Conservation (phyloP, 352 stramenopile species). For the Globisporangium alternatum region DNA sequence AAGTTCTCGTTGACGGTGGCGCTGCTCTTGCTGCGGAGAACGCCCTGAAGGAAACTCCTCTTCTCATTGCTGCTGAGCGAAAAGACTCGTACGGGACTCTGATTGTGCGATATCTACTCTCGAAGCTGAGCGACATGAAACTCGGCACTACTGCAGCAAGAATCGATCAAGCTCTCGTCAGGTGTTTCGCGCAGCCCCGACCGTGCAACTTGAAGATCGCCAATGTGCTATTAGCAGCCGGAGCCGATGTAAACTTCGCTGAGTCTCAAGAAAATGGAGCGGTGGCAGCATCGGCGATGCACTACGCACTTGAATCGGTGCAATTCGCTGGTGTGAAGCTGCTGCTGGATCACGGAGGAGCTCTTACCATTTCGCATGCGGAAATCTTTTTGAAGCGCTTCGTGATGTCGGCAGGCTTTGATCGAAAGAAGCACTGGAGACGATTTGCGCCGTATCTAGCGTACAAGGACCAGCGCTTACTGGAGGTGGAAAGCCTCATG, state of each 20-base stretch:
- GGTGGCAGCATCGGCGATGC: constrained; percentile 26
- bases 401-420: constrained; percentile 5
- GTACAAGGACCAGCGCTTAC: constrained; percentile 25
- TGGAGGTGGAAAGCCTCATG: constrained; percentile 48
- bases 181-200: constrained; percentile 32
- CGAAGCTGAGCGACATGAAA: constrained; percentile 7
- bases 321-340: constrained; percentile 39
- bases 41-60: constrained; percentile 23
- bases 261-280: neutral
- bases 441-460: constrained; percentile 35
- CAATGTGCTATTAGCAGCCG: constrained; percentile 34
- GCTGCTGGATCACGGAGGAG: constrained; percentile 38
- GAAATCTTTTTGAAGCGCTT: constrained; percentile 39
- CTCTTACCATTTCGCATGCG: constrained; percentile 22
- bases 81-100: constrained; percentile 34
- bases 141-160: constrained; percentile 6
- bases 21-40: constrained; percentile 33
- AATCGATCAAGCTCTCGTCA: constrained; percentile 33
- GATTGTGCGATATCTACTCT: constrained; percentile 34
- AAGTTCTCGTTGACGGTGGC: constrained; percentile 37
- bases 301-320: constrained; percentile 28
- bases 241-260: constrained; percentile 27
- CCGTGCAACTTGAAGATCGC: constrained; percentile 43
- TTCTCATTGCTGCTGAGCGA: constrained; percentile 35
- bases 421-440: constrained; percentile 24